These are phyloP conservation scores for Talaromyces sp. DNA, from an alignment of 2,329 filamentous ascomycete species.

Conservation along the genomic window DNA sequence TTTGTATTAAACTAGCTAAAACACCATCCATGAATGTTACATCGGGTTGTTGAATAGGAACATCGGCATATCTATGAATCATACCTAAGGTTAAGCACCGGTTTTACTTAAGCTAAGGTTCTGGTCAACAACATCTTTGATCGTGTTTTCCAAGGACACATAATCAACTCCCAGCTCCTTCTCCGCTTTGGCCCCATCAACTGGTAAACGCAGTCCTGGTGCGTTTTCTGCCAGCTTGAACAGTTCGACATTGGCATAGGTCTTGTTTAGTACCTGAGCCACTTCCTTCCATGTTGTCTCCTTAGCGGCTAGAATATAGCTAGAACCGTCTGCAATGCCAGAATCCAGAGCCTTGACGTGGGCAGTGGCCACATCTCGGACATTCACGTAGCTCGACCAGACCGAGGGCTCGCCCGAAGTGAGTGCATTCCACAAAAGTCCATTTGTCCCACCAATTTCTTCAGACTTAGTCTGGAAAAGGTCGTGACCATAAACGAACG, in stretches of 20 bases:
- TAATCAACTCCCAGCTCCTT: neutral
- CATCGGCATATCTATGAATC: neutral
- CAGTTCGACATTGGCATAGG: slow-evolving; percentile 11
- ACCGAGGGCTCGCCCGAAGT: slow-evolving; percentile 11
- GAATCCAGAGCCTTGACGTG: slow-evolving; percentile 19
- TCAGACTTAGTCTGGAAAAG: slow-evolving; percentile 16
- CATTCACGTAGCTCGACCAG: slow-evolving; percentile 15
- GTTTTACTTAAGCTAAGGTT: neutral
- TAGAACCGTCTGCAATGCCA: slow-evolving; percentile 14
- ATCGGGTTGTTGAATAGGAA: neutral
- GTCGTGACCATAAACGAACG: slow-evolving; percentile 19
- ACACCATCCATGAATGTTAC: neutral
- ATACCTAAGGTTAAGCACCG: neutral
- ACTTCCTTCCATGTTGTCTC: slow-evolving; percentile 14
- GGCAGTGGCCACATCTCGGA: slow-evolving; percentile 22
- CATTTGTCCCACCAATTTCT: slow-evolving; percentile 1
- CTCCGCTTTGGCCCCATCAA: neutral
- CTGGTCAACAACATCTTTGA: neutral
- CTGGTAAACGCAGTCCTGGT: neutral
- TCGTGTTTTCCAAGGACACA: neutral
- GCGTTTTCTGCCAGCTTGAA: neutral
- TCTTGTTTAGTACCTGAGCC: neutral
- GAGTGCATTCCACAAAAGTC: slow-evolving; percentile 7
- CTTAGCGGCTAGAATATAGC: slow-evolving; percentile 12
- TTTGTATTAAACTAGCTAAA: neutral